Percentiles rank a stretch among this genome's conserved stretches.
phyloP scores from a whole-genome alignment of 345 rosid species.

The Microcos paniculata region DNA sequence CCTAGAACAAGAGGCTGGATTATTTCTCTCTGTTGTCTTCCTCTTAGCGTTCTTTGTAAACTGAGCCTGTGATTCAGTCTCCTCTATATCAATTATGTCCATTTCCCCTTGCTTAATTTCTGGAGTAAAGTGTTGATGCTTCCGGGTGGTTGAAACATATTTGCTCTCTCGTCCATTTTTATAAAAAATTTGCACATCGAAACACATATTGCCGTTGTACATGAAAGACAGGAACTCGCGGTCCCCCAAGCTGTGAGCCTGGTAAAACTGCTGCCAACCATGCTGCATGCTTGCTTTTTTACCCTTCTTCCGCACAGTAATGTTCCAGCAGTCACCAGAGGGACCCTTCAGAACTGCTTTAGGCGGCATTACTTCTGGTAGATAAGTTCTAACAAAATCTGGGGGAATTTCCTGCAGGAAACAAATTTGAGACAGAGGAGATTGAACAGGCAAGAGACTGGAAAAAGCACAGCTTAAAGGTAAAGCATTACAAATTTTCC shows the following conservation, averaged over 20 bases:
- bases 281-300: background rate
- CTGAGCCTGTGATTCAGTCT: background rate
- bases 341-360: conserved; percentile 12
- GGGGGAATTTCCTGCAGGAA: background rate
- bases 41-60: background rate
- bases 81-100: background rate
- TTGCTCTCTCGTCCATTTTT: background rate
- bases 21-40: background rate
- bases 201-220: conserved; percentile 16
- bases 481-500: too few species aligned
- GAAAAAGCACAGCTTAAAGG: background rate
- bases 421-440: background rate
- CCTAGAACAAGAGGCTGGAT: background rate
- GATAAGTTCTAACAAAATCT: conserved; percentile 6
- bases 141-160: background rate
- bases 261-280: conserved; percentile 24
- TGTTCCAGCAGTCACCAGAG: conserved; percentile 15
- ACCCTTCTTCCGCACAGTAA: background rate
- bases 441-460: background rate
- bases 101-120: background rate
- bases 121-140: background rate
- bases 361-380: background rate
- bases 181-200: conserved; percentile 18
- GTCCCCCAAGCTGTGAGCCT: conserved; percentile 13
- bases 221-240: conserved; percentile 9